Conservation (phyloP, 371 early-diverging fungal species). For the Batkoa obscura region DNA sequence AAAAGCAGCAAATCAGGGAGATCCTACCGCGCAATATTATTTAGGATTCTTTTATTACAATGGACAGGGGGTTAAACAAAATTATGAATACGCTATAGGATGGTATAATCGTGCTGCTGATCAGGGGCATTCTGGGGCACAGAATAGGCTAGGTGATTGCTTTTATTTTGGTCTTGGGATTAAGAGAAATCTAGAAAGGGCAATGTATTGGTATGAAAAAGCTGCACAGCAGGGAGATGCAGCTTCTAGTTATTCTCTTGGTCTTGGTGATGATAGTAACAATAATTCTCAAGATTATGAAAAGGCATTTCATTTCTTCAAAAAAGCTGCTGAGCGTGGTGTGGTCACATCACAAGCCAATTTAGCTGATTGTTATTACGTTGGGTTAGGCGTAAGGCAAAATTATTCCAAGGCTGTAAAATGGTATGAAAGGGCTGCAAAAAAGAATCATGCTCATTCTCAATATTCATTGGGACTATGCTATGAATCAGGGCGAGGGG, state of each 20-base stretch:
- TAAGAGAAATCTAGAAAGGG: constrained; percentile 23
- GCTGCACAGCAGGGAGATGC: constrained; percentile 52
- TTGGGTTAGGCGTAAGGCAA: constrained; percentile 49
- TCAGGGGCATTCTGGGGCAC: constrained; percentile 41
- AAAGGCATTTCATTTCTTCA: constrained; percentile 35
- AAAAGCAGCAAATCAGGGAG: constrained; percentile 14
- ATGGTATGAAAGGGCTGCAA: constrained; percentile 42
- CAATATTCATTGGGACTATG: constrained; percentile 66
- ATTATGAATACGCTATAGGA: constrained; percentile 6
- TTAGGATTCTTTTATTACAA: constrained; percentile 10
- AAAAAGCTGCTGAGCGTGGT: constrained; percentile 13
- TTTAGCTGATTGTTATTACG: constrained; percentile 61
- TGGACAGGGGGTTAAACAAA: constrained; percentile 8
- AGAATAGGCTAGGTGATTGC: constrained; percentile 60
- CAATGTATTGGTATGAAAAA: constrained; percentile 45
- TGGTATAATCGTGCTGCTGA: constrained; percentile 14
- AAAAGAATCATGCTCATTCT: constrained; percentile 35
- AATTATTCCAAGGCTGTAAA: constrained; percentile 35
- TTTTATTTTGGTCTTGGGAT: constrained; percentile 54
- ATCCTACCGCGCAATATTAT: constrained; percentile 11
- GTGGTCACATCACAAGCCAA: constrained; percentile 57
- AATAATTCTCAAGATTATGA: constrained; percentile 32
- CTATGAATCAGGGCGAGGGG: constrained; percentile 60
- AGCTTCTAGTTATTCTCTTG: constrained; percentile 60
- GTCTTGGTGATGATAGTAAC: constrained; percentile 59